Evolutionary conservation across 2,329 filamentous ascomycete species (phyloP).

Genomic region (Verruconis gallopava): DNA sequence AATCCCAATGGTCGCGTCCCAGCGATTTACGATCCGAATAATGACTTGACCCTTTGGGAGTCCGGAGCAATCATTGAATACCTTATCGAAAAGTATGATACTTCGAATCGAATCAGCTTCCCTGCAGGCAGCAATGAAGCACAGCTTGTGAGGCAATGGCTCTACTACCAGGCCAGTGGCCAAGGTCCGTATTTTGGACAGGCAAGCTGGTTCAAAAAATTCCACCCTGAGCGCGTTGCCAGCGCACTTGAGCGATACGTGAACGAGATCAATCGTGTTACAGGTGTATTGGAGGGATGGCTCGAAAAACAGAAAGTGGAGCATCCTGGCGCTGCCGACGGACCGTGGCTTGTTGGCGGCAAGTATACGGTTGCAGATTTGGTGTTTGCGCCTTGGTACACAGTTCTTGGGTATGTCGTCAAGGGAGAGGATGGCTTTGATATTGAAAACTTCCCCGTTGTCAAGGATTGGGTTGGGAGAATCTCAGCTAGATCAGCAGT

Average conservation of each 20-base stretch:
- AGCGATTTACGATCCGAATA: conserved; percentile 35
- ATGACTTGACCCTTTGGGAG: conserved; percentile 26
- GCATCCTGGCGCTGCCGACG: conserved; percentile 5
- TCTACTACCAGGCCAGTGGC: conserved; percentile 31
- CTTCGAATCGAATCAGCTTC: conserved; percentile 26
- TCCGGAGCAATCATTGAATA: conserved; percentile 19
- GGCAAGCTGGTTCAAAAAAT: conserved; percentile 24
- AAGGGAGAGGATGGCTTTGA: background rate
- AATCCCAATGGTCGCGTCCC: conserved; percentile 32
- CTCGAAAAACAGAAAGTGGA: conserved; percentile 18
- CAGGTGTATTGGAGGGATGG: conserved; percentile 31
- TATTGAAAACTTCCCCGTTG: background rate
- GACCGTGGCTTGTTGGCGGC: conserved; percentile 29
- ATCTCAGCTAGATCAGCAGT: background rate
- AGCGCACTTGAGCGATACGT: conserved; percentile 34
- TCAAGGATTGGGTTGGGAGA: background rate
- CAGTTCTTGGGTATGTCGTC: background rate
- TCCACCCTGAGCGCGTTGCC: conserved; percentile 30
- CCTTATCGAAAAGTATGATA: conserved; percentile 32
- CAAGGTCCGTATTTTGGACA: conserved; percentile 36
- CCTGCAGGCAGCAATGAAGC: conserved; percentile 20
- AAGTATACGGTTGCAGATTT: conserved; percentile 31
- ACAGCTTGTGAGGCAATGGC: conserved; percentile 27
- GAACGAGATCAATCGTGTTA: conserved; percentile 33
- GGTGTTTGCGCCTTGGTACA: conserved; percentile 22